phyloP scores from a whole-genome alignment of 495 filamentous ascomycete genomes.

The Penicillium riverlandense region DNA sequence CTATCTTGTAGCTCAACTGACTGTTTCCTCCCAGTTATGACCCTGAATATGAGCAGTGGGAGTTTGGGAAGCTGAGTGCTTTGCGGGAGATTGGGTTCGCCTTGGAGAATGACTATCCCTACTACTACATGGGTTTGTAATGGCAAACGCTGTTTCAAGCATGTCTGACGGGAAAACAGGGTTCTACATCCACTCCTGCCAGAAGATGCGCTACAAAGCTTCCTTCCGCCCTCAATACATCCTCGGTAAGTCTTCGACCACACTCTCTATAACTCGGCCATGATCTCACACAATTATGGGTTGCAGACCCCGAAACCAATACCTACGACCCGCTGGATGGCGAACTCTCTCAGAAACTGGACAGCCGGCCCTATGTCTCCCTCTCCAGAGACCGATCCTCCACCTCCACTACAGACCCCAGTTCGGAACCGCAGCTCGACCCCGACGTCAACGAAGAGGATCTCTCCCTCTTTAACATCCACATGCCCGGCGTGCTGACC shows the following conservation, averaged over 20 bases:
- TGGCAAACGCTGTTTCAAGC: constrained; percentile 2
- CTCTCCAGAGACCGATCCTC: constrained; percentile 45
- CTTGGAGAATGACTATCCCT: constrained; percentile 64
- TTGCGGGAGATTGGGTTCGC: constrained; percentile 77
- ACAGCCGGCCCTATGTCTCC: constrained; percentile 59
- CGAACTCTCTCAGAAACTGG: constrained; percentile 55
- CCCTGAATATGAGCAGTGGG: constrained; percentile 68
- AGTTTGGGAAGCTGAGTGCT: constrained; percentile 84
- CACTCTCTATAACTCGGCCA: background rate
- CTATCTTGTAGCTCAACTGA: background rate
- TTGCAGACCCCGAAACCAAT: constrained; percentile 61
- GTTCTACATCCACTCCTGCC: constrained; percentile 65
- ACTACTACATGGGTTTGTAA: constrained; percentile 68
- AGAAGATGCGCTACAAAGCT: constrained; percentile 87
- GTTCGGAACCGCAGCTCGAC: constrained; percentile 19
- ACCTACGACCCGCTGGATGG: constrained; percentile 70
- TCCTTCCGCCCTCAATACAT: constrained; percentile 78
- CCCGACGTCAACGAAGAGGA: constrained; percentile 31
- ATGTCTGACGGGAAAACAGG: constrained; percentile 25
- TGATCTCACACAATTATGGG: background rate
- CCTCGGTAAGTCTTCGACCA: constrained; percentile 40
- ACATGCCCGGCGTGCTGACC: constrained; percentile 75
- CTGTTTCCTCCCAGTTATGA: constrained; percentile 50
- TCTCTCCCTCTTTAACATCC: constrained; percentile 55
- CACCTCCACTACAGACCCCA: constrained; percentile 1